A percentile compares a stretch with the other conserved stretches of the same genome.
Conservation (phyloP, 73 alveolate genomes). For the Tetrahymena elliotti region DNA sequence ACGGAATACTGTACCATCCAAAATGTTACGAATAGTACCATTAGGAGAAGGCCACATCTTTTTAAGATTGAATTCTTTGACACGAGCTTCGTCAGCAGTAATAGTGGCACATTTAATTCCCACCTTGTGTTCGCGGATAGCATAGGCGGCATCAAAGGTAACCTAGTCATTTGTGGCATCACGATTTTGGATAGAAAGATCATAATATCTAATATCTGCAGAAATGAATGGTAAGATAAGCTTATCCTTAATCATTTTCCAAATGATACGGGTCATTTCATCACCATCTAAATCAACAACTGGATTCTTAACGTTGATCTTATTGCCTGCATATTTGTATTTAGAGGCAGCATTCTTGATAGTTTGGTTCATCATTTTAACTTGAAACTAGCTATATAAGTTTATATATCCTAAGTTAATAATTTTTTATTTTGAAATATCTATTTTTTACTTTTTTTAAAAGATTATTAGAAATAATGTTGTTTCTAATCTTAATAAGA, state of each 20-base stretch:
- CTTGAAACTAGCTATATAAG: not conserved
- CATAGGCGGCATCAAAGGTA: slow-evolving; percentile 67
- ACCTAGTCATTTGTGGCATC: slow-evolving; percentile 71
- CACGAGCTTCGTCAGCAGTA: slow-evolving; percentile 75
- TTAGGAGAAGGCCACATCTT: slow-evolving; percentile 91
- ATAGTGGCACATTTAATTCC: slow-evolving; percentile 77
- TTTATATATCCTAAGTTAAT: not conserved
- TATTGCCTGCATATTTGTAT: slow-evolving; percentile 37
- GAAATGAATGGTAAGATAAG: slow-evolving; percentile 45
- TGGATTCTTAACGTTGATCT: slow-evolving; percentile 72
- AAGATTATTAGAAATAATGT: not conserved
- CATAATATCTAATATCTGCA: slow-evolving; percentile 58
- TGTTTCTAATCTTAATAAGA: not conserved
- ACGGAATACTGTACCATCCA: slow-evolving; percentile 88
- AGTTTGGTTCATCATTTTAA: not conserved
- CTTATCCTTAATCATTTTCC: slow-evolving; percentile 49
- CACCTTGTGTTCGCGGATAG: slow-evolving; percentile 57
- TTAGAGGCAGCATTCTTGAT: not conserved
- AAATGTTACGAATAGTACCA: slow-evolving; percentile 83
- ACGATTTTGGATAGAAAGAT: slow-evolving; percentile 58
- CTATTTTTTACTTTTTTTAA: not conserved
- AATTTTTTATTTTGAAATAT: not conserved
- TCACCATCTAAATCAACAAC: slow-evolving; percentile 88
- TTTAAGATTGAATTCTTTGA: slow-evolving; percentile 75
- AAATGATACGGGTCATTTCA: slow-evolving; percentile 76